These are phyloP conservation scores for Nelumbo lutea DNA, from an alignment of 164 flowering plant species.

Conservation along the genomic window DNA sequence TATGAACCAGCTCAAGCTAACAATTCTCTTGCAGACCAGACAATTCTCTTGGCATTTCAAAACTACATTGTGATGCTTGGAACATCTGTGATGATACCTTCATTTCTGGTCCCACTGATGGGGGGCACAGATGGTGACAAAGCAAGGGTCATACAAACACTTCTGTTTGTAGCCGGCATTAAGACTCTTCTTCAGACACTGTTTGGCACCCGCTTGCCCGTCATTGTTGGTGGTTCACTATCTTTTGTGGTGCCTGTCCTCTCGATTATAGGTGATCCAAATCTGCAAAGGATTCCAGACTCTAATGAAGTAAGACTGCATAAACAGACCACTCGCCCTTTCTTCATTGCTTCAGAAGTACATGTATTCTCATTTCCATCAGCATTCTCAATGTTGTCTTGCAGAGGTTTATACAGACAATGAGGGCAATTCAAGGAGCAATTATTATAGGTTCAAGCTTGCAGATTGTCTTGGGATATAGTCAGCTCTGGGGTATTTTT, in stretches of 20 bases:
- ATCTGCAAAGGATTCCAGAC: slow-evolving; percentile 17
- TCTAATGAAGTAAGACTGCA: slow-evolving; percentile 40
- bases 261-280: slow-evolving; percentile 13
- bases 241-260: slow-evolving; percentile 52
- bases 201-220: slow-evolving; percentile 66
- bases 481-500: slow-evolving; percentile 15
- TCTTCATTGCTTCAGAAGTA: not conserved
- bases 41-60: slow-evolving; percentile 58
- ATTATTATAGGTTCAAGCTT: slow-evolving; percentile 14
- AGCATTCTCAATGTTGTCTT: slow-evolving; percentile 3
- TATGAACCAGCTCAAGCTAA: not conserved
- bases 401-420: slow-evolving; percentile 16
- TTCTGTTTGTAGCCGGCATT: slow-evolving; percentile 61
- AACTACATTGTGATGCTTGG: slow-evolving; percentile 70
- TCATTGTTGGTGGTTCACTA: slow-evolving; percentile 59
- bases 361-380: not conserved
- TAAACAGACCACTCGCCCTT: not conserved
- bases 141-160: slow-evolving; percentile 56
- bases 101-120: slow-evolving; percentile 57
- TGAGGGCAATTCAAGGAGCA: slow-evolving; percentile 19
- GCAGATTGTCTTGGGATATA: slow-evolving; percentile 18
- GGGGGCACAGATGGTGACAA: slow-evolving; percentile 70
- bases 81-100: slow-evolving; percentile 46
- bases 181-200: slow-evolving; percentile 63
- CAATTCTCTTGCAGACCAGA: slow-evolving; percentile 42